phyloP scores from a whole-genome alignment of 805 yeast species.

The Wickerhamomyces xylosicus region DNA sequence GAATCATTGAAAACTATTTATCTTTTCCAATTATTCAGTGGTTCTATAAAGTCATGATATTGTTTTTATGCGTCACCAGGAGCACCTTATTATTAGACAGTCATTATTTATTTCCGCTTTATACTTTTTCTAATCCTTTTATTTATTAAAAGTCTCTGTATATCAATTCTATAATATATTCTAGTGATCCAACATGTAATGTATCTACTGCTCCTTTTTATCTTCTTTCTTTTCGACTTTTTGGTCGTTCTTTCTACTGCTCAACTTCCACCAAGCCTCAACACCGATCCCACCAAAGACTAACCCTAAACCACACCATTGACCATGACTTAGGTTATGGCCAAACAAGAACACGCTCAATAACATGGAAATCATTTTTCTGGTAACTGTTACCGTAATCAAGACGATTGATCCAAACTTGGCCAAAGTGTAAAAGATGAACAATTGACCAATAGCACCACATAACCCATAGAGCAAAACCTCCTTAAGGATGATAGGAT shows the following conservation, averaged over 20 bases:
- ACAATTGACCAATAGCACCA: slow-evolving; percentile 92
- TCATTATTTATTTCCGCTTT: too few species aligned
- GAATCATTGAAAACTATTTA: too few species aligned
- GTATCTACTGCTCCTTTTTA: background rate
- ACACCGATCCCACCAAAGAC: slow-evolving; percentile 82
- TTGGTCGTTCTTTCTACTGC: background rate
- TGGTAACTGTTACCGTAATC: slow-evolving; percentile 89
- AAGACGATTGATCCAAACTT: slow-evolving; percentile 76
- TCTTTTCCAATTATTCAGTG: too few species aligned
- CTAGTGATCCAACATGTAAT: too few species aligned
- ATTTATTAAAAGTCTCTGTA: too few species aligned
- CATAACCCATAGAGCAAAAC: slow-evolving; percentile 58
- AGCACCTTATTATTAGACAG: too few species aligned
- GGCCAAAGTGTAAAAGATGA: slow-evolving; percentile 77
- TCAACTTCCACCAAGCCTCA: slow-evolving; percentile 52
- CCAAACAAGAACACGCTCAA: slow-evolving; percentile 80
- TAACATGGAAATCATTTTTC: slow-evolving; percentile 94
- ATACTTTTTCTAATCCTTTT: too few species aligned
- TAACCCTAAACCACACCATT: slow-evolving; percentile 69
- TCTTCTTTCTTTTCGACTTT: background rate
- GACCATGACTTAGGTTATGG: slow-evolving; percentile 51
- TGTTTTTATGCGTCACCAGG: too few species aligned
- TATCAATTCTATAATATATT: too few species aligned
- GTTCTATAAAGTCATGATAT: too few species aligned
- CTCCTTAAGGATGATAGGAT: slow-evolving; percentile 50